A percentile compares a stretch with the other conserved stretches of the same genome.
Evolutionary conservation across 441 rosid genomes (phyloP).

Genomic region (Adansonia grandidieri): DNA sequence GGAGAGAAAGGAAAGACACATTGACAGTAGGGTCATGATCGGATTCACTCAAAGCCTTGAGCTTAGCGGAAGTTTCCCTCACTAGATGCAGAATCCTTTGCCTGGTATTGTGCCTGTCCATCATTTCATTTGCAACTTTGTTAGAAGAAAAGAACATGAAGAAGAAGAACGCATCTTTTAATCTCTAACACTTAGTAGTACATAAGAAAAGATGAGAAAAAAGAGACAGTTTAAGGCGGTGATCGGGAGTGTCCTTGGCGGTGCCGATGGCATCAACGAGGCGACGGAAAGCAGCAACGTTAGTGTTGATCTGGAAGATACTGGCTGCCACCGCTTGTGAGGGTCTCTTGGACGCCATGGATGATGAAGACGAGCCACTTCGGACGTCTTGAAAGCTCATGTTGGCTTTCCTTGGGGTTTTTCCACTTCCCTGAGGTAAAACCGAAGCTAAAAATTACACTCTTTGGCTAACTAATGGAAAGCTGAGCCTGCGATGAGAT

Average conservation of each 20-base stretch:
- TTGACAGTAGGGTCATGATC: slow-evolving; percentile 49
- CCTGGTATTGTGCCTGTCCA: slow-evolving; percentile 58
- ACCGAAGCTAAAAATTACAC: background rate
- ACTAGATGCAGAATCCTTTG: slow-evolving; percentile 67
- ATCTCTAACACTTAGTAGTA: background rate
- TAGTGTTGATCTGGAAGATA: slow-evolving; percentile 76
- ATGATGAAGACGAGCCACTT: slow-evolving; percentile 35
- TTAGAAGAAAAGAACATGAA: background rate
- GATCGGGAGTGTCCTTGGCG: slow-evolving; percentile 68
- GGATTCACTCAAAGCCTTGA: slow-evolving; percentile 61
- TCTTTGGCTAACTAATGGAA: too few relatives aligned
- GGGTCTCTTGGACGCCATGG: slow-evolving; percentile 44
- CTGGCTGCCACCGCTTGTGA: slow-evolving; percentile 68
- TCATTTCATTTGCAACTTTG: slow-evolving; percentile 4
- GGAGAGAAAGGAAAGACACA: slow-evolving; percentile 30
- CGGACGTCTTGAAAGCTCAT: slow-evolving; percentile 74
- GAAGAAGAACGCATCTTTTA: background rate
- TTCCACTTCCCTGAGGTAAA: slow-evolving; percentile 2
- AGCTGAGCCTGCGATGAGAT: too few relatives aligned
- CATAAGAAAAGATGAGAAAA: background rate
- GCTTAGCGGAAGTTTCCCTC: slow-evolving; percentile 66
- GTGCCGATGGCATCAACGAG: slow-evolving; percentile 69
- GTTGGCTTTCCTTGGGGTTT: background rate
- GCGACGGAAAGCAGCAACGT: slow-evolving; percentile 67
- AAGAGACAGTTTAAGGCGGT: slow-evolving; percentile 58